Conservation (phyloP, 352 stramenopile genomes). For the Phytophthora brassicae region DNA sequence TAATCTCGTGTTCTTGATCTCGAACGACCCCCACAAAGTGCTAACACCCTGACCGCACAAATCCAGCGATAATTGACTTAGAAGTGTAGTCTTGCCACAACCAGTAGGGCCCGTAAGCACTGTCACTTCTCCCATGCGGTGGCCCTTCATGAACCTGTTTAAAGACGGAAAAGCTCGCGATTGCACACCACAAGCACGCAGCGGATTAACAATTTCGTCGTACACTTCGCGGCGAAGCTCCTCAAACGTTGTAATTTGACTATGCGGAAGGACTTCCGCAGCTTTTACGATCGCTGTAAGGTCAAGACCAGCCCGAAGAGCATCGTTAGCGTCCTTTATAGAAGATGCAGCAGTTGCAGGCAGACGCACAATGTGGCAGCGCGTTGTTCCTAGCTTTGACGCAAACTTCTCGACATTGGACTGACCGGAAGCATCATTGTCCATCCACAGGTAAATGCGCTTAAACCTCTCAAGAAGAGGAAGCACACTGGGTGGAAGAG, state of each 20-base stretch:
- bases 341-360: conserved; percentile 34
- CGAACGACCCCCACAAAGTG: conserved; percentile 98
- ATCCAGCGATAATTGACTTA: conserved; percentile 91
- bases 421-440: conserved; percentile 95
- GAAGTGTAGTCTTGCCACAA: conserved; percentile 93
- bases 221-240: conserved; percentile 92
- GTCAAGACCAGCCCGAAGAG: conserved; percentile 89
- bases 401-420: conserved; percentile 97
- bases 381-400: conserved; percentile 92
- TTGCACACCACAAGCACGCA: conserved; percentile 91
- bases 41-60: conserved; percentile 95
- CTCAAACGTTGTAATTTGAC: conserved; percentile 93
- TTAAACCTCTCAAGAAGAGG: conserved; percentile 96
- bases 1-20: conserved; percentile 98
- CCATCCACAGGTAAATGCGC: conserved; percentile 99
- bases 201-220: conserved; percentile 94
- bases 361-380: conserved; percentile 91
- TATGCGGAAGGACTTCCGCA: conserved; percentile 88
- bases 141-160: conserved; percentile 96
- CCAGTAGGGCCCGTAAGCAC: conserved; percentile 98
- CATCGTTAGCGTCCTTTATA: conserved; percentile 99
- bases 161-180: conserved; percentile 94
- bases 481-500: conserved; percentile 93
- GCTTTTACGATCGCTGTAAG: conserved; percentile 83
- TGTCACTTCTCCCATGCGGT: conserved; percentile 97